phyloP scores from a whole-genome alignment of 768 basidiomycete species.

The Calocera viscosa region DNA sequence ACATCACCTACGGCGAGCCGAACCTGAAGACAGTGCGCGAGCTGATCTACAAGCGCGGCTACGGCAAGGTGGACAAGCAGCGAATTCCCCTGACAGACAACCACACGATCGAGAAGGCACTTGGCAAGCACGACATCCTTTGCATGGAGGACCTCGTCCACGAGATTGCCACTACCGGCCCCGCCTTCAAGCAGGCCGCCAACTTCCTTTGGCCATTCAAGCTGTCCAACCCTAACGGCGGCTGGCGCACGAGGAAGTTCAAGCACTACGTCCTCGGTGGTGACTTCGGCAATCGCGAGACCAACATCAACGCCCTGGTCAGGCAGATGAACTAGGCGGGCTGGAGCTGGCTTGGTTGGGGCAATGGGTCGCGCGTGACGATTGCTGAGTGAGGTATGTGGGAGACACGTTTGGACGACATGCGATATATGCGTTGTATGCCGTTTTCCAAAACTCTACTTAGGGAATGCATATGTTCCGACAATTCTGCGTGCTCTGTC shows the following conservation, averaged over 20 bases:
- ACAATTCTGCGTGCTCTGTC: not conserved
- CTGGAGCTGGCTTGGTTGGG: not conserved
- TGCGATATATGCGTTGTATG: conserved; percentile 7
- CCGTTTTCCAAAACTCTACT: conserved; percentile 9
- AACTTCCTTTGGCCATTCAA: conserved; percentile 99
- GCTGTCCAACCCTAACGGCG: conserved; percentile 96
- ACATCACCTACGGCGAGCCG: conserved; percentile 93
- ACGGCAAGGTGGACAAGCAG: conserved; percentile 96
- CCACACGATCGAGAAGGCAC: conserved; percentile 74
- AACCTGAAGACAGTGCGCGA: conserved; percentile 95
- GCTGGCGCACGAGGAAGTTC: conserved; percentile 97
- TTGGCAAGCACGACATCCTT: conserved; percentile 91
- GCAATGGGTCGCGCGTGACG: not conserved
- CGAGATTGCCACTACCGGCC: conserved; percentile 88
- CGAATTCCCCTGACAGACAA: conserved; percentile 93
- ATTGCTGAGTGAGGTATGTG: not conserved
- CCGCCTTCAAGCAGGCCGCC: conserved; percentile 92
- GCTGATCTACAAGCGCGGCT: conserved; percentile 98
- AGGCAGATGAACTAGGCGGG: conserved; percentile 71
- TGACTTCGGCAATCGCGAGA: conserved; percentile 94
- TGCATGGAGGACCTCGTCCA: conserved; percentile 95
- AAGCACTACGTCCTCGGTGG: conserved; percentile 93
- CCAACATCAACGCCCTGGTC: conserved; percentile 95
- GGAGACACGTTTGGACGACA: not conserved
- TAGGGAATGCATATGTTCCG: conserved; percentile 8